Evolutionary conservation across 1,284 basidiomycete species (phyloP), one percentile per base, ranked within the genome.

Genomic region (Boletus semigastroideus): DNA sequence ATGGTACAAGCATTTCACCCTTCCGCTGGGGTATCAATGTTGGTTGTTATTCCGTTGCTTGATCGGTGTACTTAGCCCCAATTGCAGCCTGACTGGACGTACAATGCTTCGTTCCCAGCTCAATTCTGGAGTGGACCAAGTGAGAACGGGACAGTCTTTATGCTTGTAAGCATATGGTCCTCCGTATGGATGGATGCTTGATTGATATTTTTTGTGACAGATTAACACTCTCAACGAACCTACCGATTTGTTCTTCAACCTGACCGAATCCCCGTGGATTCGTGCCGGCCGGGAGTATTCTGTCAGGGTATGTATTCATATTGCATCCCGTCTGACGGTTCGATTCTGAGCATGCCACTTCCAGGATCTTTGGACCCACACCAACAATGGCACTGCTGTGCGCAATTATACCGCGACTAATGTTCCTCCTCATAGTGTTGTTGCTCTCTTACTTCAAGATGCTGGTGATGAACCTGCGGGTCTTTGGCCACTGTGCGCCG

Each of bases 251-350:
- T 74, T 67, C 56, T 87, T 87, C 72, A 83, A 75, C 54, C 66
- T 87, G 44, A 82, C 82, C 3, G 83, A 87, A 59, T 84, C 83
- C 1, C 84, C 84, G 1, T 86, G 84, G 84, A 79, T 86, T 56
- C 76, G 81, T 30, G 83, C 83, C 2, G 84, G 84, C 19, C 69
- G 80, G 40, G 77, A 84, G 59, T 86, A 87, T 57, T 61, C 75
- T 33, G 79, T 87, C 52, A 73, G 82, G 48, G 82, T 83, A 65
- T 55, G 57, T 53, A 33, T 17, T 30, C 12, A 22, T 5, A 8
- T 27, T 22, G 46, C 22, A 4, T 34, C 9, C 17, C 4, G 17
- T 1, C 40, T 30, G 28, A 25, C 9, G 0, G 6, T 17, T 47
- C 13, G 0, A 31, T 5, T 19, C 14, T 48, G 22, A 49, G 13